Evolutionary conservation across 805 yeast genomes (phyloP).

Genomic region (Yamadazyma olivae): DNA sequence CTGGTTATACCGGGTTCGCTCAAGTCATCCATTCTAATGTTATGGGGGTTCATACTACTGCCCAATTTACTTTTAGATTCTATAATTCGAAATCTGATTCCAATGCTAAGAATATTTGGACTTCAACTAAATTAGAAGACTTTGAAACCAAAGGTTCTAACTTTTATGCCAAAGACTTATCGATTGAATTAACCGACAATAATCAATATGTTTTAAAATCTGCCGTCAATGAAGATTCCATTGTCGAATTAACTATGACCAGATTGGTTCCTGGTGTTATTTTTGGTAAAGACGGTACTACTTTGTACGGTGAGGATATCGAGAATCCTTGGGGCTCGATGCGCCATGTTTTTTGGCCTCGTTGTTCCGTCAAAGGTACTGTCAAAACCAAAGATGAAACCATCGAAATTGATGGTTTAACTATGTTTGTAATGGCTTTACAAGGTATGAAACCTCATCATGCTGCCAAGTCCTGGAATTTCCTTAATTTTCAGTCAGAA

Average conservation of each 20-base stretch:
- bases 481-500: slow-evolving; percentile 80
- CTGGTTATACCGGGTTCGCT: slow-evolving; percentile 78
- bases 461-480: slow-evolving; percentile 97
- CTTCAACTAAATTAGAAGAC: slow-evolving; percentile 84
- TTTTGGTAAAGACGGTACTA: slow-evolving; percentile 84
- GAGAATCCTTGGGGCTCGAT: slow-evolving; percentile 94
- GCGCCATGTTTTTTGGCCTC: slow-evolving; percentile 97
- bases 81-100: slow-evolving; percentile 48
- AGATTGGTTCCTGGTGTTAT: slow-evolving; percentile 76
- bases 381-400: slow-evolving; percentile 35
- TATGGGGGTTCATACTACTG: slow-evolving; percentile 82
- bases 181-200: slow-evolving; percentile 56
- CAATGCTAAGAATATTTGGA: slow-evolving; percentile 68
- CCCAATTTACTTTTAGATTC: slow-evolving; percentile 90
- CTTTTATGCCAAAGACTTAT: slow-evolving; percentile 73
- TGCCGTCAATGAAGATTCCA: slow-evolving; percentile 63
- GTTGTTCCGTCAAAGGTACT: slow-evolving; percentile 69
- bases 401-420: slow-evolving; percentile 42
- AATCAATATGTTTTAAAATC: slow-evolving; percentile 52
- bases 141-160: slow-evolving; percentile 70
- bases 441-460: slow-evolving; percentile 99
- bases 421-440: slow-evolving; percentile 93
- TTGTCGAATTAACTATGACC: slow-evolving; percentile 64
- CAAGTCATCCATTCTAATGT: slow-evolving; percentile 93
- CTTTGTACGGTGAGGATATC: slow-evolving; percentile 81